Conservation (phyloP, 2,329 filamentous ascomycete species). For the Xylaria sp. region DNA sequence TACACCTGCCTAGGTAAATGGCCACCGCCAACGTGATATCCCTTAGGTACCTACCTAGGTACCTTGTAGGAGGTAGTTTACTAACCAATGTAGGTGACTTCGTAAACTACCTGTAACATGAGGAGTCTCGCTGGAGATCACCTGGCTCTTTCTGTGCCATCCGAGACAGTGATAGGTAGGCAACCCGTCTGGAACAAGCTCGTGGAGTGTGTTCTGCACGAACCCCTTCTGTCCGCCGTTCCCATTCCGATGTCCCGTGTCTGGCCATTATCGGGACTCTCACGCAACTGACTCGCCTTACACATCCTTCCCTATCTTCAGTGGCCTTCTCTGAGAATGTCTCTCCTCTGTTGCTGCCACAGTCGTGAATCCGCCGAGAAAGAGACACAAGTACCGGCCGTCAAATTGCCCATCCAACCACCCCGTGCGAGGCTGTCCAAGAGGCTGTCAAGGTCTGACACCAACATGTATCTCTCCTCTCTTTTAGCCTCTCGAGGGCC, state of each 20-base stretch:
- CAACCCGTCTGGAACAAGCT: too few species aligned
- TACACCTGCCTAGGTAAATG: neutral
- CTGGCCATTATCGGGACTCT: constrained; percentile 1
- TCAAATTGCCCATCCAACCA: constrained; percentile 42
- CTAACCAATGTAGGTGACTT: neutral
- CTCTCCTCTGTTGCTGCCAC: constrained; percentile 52
- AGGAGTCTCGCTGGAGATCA: neutral
- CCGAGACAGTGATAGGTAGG: neutral
- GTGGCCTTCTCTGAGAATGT: constrained; percentile 45
- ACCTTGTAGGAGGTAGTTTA: neutral
- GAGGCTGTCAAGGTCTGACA: constrained; percentile 36
- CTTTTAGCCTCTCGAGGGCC: constrained; percentile 38
- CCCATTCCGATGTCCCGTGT: constrained; percentile 4
- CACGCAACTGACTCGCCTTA: constrained; percentile 8
- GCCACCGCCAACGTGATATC: neutral
- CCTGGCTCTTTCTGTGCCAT: constrained; percentile 10
- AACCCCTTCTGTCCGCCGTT: neutral
- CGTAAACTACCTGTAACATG: neutral
- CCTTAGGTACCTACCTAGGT: neutral
- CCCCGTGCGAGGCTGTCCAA: constrained; percentile 43
- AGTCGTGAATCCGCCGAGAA: constrained; percentile 36
- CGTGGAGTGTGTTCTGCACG: neutral
- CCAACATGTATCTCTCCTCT: constrained; percentile 41
- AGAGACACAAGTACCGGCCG: constrained; percentile 36
- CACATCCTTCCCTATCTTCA: constrained; percentile 4